Percentiles rank a stretch among this genome's conserved stretches.
These are phyloP conservation scores for Alternaria sp. DNA, from an alignment of 2,329 filamentous ascomycete genomes.

Conservation along the genomic window DNA sequence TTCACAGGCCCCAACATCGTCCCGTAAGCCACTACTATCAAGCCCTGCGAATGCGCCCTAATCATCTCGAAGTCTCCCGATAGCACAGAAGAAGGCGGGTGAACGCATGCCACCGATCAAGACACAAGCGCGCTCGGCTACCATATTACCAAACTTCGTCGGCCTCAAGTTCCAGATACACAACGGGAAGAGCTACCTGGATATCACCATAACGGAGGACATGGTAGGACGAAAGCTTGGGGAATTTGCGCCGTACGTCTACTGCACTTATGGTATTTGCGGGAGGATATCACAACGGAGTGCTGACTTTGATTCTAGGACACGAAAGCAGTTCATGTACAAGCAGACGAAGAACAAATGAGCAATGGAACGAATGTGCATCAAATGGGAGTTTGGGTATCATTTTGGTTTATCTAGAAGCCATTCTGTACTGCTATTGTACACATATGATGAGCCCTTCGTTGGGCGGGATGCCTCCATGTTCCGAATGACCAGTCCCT, in stretches of 20 bases:
- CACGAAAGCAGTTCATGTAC: slow-evolving; percentile 71
- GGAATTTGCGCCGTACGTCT: slow-evolving; percentile 82
- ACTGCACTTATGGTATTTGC: no score
- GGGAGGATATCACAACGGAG: background rate
- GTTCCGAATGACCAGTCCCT: slow-evolving; percentile 14
- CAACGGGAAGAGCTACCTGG: slow-evolving; percentile 86
- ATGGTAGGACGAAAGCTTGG: slow-evolving; percentile 97
- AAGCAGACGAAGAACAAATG: slow-evolving; percentile 75
- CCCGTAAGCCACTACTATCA: slow-evolving; percentile 60
- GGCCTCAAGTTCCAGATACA: slow-evolving; percentile 88
- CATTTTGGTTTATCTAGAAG: slow-evolving; percentile 36
- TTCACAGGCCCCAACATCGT: slow-evolving; percentile 71
- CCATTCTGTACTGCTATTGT: slow-evolving; percentile 42
- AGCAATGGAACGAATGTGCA: slow-evolving; percentile 26
- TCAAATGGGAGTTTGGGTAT: slow-evolving; percentile 47
- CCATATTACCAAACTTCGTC: slow-evolving; percentile 90
- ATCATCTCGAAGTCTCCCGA: slow-evolving; percentile 62
- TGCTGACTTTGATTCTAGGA: slow-evolving; percentile 53
- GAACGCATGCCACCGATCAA: slow-evolving; percentile 74
- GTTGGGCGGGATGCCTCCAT: slow-evolving; percentile 17
- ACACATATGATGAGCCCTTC: slow-evolving; percentile 34
- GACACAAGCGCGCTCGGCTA: slow-evolving; percentile 86
- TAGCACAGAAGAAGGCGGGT: slow-evolving; percentile 65
- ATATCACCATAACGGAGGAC: slow-evolving; percentile 85
- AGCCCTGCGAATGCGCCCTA: slow-evolving; percentile 15